A percentile compares a stretch with the other conserved stretches of the same genome.
These are phyloP conservation scores for Auricularia sp. DNA, from an alignment of 768 basidiomycete species.

Conservation along the genomic window DNA sequence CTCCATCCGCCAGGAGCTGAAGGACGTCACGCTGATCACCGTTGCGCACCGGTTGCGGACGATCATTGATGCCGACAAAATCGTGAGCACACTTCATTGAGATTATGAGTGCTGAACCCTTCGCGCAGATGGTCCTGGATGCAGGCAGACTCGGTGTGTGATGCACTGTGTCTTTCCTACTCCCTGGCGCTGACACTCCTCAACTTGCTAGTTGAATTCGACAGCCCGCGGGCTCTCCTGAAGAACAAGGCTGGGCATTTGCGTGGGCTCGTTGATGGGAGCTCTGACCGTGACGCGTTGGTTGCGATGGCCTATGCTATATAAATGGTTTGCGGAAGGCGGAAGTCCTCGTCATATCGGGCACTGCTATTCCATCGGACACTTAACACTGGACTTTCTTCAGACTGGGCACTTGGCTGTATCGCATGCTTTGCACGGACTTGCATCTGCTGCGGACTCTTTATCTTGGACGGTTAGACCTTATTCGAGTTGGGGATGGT, in stretches of 20 bases:
- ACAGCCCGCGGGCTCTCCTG: slow-evolving; percentile 32
- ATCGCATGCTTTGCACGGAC: no score
- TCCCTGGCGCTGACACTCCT: not conserved
- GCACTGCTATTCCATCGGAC: no score
- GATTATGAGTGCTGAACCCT: not conserved
- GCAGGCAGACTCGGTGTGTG: slow-evolving; percentile 27
- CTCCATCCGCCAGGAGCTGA: slow-evolving; percentile 39
- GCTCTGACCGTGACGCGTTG: slow-evolving; percentile 14
- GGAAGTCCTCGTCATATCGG: no score
- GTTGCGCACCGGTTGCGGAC: slow-evolving; percentile 30
- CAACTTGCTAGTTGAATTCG: slow-evolving; percentile 39
- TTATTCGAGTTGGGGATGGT: no score
- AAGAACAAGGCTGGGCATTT: slow-evolving; percentile 17
- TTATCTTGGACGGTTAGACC: no score
- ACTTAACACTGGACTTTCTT: no score
- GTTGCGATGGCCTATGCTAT: not conserved
- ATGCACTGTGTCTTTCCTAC: not conserved
- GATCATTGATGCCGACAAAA: slow-evolving; percentile 28
- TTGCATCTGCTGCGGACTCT: no score
- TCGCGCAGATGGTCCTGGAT: slow-evolving; percentile 40
- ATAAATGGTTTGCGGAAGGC: no score
- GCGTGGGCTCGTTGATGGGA: slow-evolving; percentile 16
- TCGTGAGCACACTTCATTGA: slow-evolving; percentile 7
- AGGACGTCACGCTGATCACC: slow-evolving; percentile 26
- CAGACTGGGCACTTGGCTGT: no score